Percentiles rank a stretch among this genome's conserved stretches.
phyloP scores from a whole-genome alignment of 495 filamentous ascomycete species.

The Astrocystis sublimbata region DNA sequence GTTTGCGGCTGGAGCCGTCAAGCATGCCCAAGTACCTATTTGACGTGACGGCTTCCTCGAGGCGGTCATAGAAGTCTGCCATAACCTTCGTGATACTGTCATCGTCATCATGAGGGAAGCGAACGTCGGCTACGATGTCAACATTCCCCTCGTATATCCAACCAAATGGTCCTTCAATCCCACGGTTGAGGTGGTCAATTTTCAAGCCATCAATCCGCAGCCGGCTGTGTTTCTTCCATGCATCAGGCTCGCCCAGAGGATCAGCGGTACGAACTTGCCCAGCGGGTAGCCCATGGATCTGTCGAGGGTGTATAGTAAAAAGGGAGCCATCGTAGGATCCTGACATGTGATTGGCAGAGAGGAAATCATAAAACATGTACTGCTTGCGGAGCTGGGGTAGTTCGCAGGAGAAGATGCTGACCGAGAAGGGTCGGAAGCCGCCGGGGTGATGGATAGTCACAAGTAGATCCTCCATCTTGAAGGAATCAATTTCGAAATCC shows the following conservation, averaged over 20 bases:
- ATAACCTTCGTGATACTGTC: slow-evolving; percentile 89
- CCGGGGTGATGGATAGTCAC: slow-evolving; percentile 89
- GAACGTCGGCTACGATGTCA: slow-evolving; percentile 93
- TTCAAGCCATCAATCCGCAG: slow-evolving; percentile 89
- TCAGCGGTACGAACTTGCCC: slow-evolving; percentile 46
- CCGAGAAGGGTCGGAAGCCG: slow-evolving; percentile 87
- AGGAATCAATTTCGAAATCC: slow-evolving; percentile 94
- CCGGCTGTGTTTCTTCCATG: slow-evolving; percentile 92
- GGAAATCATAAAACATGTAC: slow-evolving; percentile 96
- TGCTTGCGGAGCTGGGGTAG: slow-evolving; percentile 91
- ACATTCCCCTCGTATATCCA: slow-evolving; percentile 98
- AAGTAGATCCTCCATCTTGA: slow-evolving; percentile 92
- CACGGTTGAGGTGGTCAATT: slow-evolving; percentile 94
- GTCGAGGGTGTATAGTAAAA: slow-evolving; percentile 94
- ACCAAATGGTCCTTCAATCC: slow-evolving; percentile 89
- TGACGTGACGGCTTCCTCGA: slow-evolving; percentile 87
- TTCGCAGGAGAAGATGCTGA: slow-evolving; percentile 94
- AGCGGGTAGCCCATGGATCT: slow-evolving; percentile 68
- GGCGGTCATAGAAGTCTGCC: slow-evolving; percentile 87
- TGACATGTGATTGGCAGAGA: slow-evolving; percentile 93
- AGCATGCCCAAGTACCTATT: slow-evolving; percentile 59
- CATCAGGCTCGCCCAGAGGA: slow-evolving; percentile 52
- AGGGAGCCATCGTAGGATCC: slow-evolving; percentile 93
- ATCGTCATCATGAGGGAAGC: slow-evolving; percentile 84
- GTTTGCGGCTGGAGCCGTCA: slow-evolving; percentile 35